Base-by-base conservation (phyloP, 257 asterid genomes). In the Petunia secreta region DNA sequence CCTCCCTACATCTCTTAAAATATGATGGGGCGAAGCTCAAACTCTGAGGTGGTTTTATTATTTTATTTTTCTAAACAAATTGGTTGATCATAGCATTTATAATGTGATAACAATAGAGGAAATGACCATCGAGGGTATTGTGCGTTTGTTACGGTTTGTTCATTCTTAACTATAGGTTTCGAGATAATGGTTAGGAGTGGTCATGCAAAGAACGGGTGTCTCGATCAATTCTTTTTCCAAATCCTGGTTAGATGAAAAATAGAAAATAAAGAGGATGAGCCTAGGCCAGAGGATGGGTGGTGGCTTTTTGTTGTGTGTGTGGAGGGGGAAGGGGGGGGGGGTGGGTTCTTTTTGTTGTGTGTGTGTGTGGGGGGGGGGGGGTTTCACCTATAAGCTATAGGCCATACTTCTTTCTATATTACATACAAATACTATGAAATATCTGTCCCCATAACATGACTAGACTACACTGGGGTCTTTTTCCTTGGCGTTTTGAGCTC, bases 401-500 rank as follows among this genome's bases (percentile, higher is more conserved):
- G 37, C 0, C 7, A 68, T 8, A 16, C 40, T 4, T 3, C 40
- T 68, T 68, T 0, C 14, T 3, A 8, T 37, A 65, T 14, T 39
- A 40, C 52, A 69, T 16, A 46, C 16, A 46, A 34, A 71, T 5
- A 25, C 41, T 25, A 69, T 69, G 77, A 71, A 71, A 34, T 71
- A 10, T 10, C 16, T 71, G 3, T 34, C 16, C 25, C 43, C 43
- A 46, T 71, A 46, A 71, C 77, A 71, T 71, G 77, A 71, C 5
- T 48, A 10, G 77, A 71, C 60, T 25, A 71, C 60, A 71, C 60
- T 16, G 6, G 59, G 34, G 60, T 71, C 77, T 39, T 71, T 71
- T 71, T 50, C 60, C 44, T 71, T 34, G 0, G 60, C 44, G 48
- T 50, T 71, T 71, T 48, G 44, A 71, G 77, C 34, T 71, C 77